A percentile compares a stretch with the other conserved stretches of the same genome.
Evolutionary conservation across 495 filamentous ascomycete genomes (phyloP).

Genomic region (Xylaria bambusicola): DNA sequence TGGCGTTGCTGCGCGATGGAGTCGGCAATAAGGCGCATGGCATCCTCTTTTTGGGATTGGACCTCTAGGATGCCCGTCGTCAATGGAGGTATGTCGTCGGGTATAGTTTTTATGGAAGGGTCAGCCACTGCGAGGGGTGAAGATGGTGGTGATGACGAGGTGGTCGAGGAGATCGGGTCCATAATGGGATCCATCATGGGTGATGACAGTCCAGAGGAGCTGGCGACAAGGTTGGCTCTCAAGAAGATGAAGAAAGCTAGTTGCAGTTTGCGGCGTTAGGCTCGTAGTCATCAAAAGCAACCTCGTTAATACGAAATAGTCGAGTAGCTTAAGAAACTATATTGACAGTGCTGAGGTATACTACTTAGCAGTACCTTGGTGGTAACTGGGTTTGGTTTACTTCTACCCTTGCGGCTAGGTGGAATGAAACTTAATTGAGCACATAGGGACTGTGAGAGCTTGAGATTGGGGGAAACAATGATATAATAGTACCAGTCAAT

Average conservation of each 20-base stretch:
- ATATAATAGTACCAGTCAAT: neutral
- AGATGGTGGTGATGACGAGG: constrained; percentile 31
- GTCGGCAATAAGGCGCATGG: constrained; percentile 47
- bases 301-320: neutral
- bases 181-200: constrained; percentile 48
- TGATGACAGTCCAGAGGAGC: constrained; percentile 46
- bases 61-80: constrained; percentile 37
- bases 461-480: too few species aligned
- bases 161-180: constrained; percentile 35
- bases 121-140: constrained; percentile 31
- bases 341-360: too few species aligned
- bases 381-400: too few species aligned
- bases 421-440: too few species aligned
- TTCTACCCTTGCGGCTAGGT: too few species aligned
- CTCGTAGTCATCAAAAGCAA: constrained; percentile 18
- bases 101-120: constrained; percentile 23
- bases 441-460: too few species aligned
- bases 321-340: neutral
- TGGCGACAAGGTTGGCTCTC: constrained; percentile 57
- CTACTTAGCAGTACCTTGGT: too few species aligned
- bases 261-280: constrained; percentile 20
- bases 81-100: constrained; percentile 44
- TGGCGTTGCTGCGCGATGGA: constrained; percentile 51
- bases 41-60: constrained; percentile 43
- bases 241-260: constrained; percentile 60